A percentile compares a stretch with the other conserved stretches of the same genome.
phyloP scores from a whole-genome alignment of 768 basidiomycete genomes.

The Tulasnella sp. region DNA sequence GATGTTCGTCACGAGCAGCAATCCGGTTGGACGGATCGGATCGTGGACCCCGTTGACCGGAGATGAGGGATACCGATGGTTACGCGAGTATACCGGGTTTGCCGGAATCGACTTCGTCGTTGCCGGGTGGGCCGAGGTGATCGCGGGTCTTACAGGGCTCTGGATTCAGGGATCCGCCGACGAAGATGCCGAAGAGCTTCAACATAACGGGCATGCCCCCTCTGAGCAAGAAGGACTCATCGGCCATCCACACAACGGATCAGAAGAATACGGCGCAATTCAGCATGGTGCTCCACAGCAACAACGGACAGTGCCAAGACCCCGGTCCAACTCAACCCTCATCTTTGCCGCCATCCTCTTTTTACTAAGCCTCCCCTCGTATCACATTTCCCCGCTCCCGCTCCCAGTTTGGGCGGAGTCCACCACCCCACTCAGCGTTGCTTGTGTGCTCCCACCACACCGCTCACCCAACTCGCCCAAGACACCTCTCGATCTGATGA shows the following conservation, averaged over 20 bases:
- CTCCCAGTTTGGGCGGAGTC: slow-evolving; percentile 37
- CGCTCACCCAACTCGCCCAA: slow-evolving; percentile 42
- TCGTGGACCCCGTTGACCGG: slow-evolving; percentile 64
- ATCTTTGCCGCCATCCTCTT: slow-evolving; percentile 16
- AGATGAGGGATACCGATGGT: slow-evolving; percentile 56
- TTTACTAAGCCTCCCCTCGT: slow-evolving; percentile 51
- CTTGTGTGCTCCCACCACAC: slow-evolving; percentile 57
- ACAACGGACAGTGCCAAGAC: neutral
- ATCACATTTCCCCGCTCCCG: slow-evolving; percentile 42
- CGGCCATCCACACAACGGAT: too few species aligned
- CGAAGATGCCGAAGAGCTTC: slow-evolving; percentile 43
- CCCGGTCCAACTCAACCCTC: neutral
- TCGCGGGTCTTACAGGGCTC: slow-evolving; percentile 34
- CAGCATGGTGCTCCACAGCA: neutral
- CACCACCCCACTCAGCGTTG: slow-evolving; percentile 59
- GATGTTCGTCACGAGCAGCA: slow-evolving; percentile 50
- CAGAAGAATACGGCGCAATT: neutral
- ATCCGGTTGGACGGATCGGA: slow-evolving; percentile 65
- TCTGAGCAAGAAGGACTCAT: too few species aligned
- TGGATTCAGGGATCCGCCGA: slow-evolving; percentile 41
- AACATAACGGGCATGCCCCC: too few species aligned
- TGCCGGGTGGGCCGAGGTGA: too few species aligned
- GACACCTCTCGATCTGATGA: slow-evolving; percentile 53
- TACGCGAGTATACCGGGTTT: slow-evolving; percentile 53
- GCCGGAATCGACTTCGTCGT: slow-evolving; percentile 46